Base-by-base conservation (phyloP, 2,329 filamentous ascomycete species). In the Aschersonia sp. region DNA sequence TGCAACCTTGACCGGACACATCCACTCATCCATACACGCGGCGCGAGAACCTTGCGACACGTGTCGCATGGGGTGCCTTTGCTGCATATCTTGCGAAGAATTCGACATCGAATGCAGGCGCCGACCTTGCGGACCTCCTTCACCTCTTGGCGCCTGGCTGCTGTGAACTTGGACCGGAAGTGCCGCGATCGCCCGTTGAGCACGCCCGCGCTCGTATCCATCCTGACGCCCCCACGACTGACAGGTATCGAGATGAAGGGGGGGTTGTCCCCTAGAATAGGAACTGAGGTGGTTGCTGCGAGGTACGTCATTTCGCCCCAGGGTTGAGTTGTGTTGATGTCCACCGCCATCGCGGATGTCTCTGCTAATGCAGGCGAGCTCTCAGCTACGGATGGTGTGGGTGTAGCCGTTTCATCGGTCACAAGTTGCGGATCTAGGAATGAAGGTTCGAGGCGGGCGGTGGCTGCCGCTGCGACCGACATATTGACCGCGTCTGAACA, bases 61-160 rank as follows among this genome's bases (percentile, higher is more conserved):
- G 78, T 77, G 47, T 76, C 72, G 53, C 79, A 83, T 0, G 79
- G 78, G 6, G 70, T 74, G 32, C 76, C 79, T 49, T 71, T 73
- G n/a, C 77, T 79, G 55, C 79, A 83, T 1, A 76, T 79, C 62
- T 83, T 83, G 49, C 79, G 72, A 37, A 83, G 62, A 51, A 83
- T 81, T 39, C 78, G 71, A 55, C 79, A 83, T 43, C 79, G 68
- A 46, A 82, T 80, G 54, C 79, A 83, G 10, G 79, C 79, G 5
- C 79, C 79, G 37, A 79, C 72, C 54, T 79, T 78, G 30, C 79
- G 73, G 29, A 83, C 76, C 51, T 78, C 75, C 53, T 81, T 77
- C 2, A 83, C 79, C 55, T 83, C 76, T 56, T 76, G 79, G 29
- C 79, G 69, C n/a, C 79, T 69, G 1, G 65, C 65, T 5, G 74